Percentiles rank a stretch among this genome's conserved stretches.
Evolutionary conservation across 768 basidiomycete genomes (phyloP).

Genomic region (Saitozyma podzolica): DNA sequence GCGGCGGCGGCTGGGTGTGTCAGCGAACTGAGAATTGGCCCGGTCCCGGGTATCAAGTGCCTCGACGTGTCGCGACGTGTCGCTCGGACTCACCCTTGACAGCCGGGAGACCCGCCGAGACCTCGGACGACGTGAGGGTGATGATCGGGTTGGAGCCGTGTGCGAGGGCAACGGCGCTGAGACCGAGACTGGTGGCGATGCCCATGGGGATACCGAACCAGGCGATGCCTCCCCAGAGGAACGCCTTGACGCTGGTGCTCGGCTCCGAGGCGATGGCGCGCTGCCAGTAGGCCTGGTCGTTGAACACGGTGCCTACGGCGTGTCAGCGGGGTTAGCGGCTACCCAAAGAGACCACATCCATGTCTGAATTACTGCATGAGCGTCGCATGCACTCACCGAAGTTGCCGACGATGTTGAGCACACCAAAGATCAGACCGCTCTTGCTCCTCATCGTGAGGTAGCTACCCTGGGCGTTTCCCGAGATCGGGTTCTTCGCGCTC

Average conservation of each 20-base stretch:
- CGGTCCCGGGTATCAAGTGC: neutral
- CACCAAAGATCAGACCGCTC: constrained; percentile 76
- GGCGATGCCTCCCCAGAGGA: constrained; percentile 80
- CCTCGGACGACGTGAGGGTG: constrained; percentile 61
- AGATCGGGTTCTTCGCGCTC: constrained; percentile 62
- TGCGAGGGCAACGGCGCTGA: constrained; percentile 77
- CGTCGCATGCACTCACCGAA: constrained; percentile 55
- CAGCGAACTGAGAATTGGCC: neutral
- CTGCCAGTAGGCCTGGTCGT: constrained; percentile 77
- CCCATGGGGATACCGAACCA: constrained; percentile 67
- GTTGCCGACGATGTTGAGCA: constrained; percentile 84
- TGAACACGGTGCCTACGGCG: constrained; percentile 54
- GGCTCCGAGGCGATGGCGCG: constrained; percentile 85
- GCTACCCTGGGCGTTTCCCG: constrained; percentile 79
- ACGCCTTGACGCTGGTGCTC: constrained; percentile 83
- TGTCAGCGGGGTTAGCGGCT: neutral
- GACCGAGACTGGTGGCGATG: constrained; percentile 82
- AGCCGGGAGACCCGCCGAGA: constrained; percentile 82
- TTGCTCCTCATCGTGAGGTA: constrained; percentile 80
- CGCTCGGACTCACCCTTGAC: constrained; percentile 41
- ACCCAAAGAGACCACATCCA: neutral
- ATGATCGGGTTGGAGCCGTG: constrained; percentile 58
- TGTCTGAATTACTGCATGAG: neutral
- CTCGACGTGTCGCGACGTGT: too few species aligned
- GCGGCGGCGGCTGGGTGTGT: constrained; percentile 64